Base-by-base conservation (phyloP, 495 filamentous ascomycete genomes). In the Aspergillus ellipticus region DNA sequence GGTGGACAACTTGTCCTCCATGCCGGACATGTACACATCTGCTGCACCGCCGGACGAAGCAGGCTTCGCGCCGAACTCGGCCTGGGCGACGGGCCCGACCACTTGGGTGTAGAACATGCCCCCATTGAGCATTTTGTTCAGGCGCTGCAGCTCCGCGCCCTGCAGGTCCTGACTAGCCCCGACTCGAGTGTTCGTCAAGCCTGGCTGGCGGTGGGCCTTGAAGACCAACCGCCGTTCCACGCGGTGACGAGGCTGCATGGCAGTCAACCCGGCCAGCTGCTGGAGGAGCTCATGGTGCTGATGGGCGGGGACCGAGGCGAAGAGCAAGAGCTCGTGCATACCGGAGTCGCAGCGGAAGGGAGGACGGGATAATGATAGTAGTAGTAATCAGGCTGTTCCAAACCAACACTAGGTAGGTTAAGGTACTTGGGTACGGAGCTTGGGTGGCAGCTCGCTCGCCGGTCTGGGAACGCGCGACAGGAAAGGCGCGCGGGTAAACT, bases 191-290 rank as follows among this genome's bases (percentile, higher is more conserved):
- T 64, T 68, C 64, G 62, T 59, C 43, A 69, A 53, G 19, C 69
- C 67, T 19, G 74, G 69, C 56, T 73, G 79, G 55, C 80, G 74
- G 49, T 71, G 75, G 33, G 87, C 86, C 63, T 84, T 85, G 77
- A 85, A 89, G 55, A 89, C 67, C 59, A 88, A 69, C 60, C 84
- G 82, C 50, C 85, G 82, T 63, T 86, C 81, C 42, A 82, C 55
- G 52, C 81, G 69, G 54, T 74, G 75, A 57, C 77, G 72, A 21
- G 87, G 87, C 55, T 84, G 81, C 82, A 86, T 85, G 57, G 82
- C 83, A 24, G 84, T 81, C 53, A 89, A 66, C 43, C 85, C 87
- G 20, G 85, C 79, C 51, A 90, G 77, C 62, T 89, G 82, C 51
- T 85, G 80, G 48, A 88, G 74, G 42, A 89, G 76, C 69, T 86